Conservation (phyloP, 1,139 yeast genomes). For the Hyphopichia fennica region DNA sequence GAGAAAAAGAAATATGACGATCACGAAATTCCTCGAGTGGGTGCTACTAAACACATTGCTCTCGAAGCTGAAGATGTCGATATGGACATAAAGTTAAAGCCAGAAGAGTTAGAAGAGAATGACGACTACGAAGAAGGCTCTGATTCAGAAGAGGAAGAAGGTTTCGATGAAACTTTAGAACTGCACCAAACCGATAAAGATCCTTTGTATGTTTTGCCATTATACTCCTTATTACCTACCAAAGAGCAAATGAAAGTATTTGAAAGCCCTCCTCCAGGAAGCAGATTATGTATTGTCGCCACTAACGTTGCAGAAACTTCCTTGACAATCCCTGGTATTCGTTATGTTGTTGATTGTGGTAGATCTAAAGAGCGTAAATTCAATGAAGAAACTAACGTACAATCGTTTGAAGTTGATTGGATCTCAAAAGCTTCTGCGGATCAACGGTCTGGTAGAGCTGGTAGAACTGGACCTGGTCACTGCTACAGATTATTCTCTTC, state of each 20-base stretch:
- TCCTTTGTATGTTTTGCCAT: slow-evolving; percentile 86
- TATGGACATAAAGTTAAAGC: slow-evolving; percentile 56
- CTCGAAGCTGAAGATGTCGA: slow-evolving; percentile 89
- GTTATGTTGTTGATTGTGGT: slow-evolving; percentile 95
- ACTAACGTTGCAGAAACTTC: slow-evolving; percentile 99
- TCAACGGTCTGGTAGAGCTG: slow-evolving; percentile 98
- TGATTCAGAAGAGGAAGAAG: slow-evolving; percentile 68
- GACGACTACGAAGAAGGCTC: slow-evolving; percentile 42
- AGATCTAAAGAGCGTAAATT: slow-evolving; percentile 85
- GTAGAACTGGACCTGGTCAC: slow-evolving; percentile 99
- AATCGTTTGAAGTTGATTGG: slow-evolving; percentile 91
- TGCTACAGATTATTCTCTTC: slow-evolving; percentile 91
- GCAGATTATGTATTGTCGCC: slow-evolving; percentile 89
- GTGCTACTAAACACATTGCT: slow-evolving; percentile 61
- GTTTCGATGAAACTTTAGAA: slow-evolving; percentile 80
- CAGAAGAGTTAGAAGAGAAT: slow-evolving; percentile 24
- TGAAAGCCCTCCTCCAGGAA: slow-evolving; percentile 78
- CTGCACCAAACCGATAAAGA: slow-evolving; percentile 75
- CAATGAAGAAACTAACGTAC: slow-evolving; percentile 86
- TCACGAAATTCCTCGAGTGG: slow-evolving; percentile 44
- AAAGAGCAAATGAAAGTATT: slow-evolving; percentile 94
- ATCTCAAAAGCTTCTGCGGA: slow-evolving; percentile 93
- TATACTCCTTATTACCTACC: slow-evolving; percentile 89
- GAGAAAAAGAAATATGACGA: slow-evolving; percentile 17
- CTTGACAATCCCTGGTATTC: slow-evolving; percentile 90